Conservation (phyloP, 352 stramenopile species). For the Phytopythium chamaehyphon region DNA sequence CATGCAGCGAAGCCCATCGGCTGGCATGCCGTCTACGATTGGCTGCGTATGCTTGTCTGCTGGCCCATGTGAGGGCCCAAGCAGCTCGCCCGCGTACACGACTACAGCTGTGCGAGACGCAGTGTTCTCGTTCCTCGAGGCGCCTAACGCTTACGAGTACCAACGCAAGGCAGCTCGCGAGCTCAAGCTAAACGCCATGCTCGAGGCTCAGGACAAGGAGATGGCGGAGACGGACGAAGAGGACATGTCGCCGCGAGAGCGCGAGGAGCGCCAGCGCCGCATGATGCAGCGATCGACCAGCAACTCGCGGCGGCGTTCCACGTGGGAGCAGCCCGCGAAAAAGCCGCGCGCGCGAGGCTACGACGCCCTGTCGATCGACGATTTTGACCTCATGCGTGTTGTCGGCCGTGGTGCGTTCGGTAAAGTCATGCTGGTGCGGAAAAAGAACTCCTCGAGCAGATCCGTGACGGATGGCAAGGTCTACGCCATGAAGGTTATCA, state of each 20-base stretch:
- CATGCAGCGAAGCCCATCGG: slow-evolving; percentile 27
- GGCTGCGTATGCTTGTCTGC: slow-evolving; percentile 79
- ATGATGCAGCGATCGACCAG: background rate
- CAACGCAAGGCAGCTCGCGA: slow-evolving; percentile 49
- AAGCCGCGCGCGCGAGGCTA: slow-evolving; percentile 29
- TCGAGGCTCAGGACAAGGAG: slow-evolving; percentile 25
- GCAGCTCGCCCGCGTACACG: slow-evolving; percentile 62
- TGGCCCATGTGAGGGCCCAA: slow-evolving; percentile 44
- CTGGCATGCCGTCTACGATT: slow-evolving; percentile 36
- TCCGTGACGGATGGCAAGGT: slow-evolving; percentile 31
- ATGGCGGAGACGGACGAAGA: background rate
- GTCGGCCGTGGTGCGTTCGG: slow-evolving; percentile 97
- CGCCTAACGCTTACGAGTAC: slow-evolving; percentile 76
- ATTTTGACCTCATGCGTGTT: slow-evolving; percentile 97
- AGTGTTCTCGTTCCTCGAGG: slow-evolving; percentile 78
- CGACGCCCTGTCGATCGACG: slow-evolving; percentile 78
- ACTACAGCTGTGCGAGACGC: slow-evolving; percentile 68
- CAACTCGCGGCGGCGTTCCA: background rate
- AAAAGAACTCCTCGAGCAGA: slow-evolving; percentile 30
- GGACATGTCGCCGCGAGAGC: slow-evolving; percentile 3
- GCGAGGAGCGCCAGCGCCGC: slow-evolving; percentile 1
- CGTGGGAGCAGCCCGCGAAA: slow-evolving; percentile 1
- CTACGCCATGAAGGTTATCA: slow-evolving; percentile 92
- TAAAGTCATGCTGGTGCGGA: slow-evolving; percentile 90
- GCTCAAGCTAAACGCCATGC: slow-evolving; percentile 42